These are phyloP conservation scores for Phytopythium ostracodes DNA, from an alignment of 352 stramenopile genomes.

Conservation along the genomic window DNA sequence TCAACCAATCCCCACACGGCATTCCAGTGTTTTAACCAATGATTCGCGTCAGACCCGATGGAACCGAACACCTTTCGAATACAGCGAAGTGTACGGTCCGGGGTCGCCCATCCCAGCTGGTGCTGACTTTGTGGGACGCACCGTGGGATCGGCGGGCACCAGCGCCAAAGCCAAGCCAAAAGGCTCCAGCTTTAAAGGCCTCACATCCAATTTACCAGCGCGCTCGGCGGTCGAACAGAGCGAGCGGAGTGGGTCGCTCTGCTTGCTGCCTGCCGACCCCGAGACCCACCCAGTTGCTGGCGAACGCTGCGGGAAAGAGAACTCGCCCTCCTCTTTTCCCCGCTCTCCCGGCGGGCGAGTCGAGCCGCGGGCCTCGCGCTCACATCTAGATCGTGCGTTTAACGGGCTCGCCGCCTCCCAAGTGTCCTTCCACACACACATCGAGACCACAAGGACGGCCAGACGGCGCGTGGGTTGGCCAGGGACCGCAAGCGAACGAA, in stretches of 20 bases:
- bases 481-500: no score
- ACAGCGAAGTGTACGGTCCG: constrained; percentile 9
- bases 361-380: no score
- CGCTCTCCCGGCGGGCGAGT: no score
- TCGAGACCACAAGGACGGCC: no score
- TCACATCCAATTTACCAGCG: background rate
- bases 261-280: background rate
- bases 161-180: background rate
- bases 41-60: background rate
- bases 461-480: no score
- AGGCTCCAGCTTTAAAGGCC: background rate
- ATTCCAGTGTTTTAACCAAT: background rate
- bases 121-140: constrained; percentile 1
- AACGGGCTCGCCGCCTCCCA: no score
- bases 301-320: no score
- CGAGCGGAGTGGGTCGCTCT: background rate
- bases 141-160: constrained; percentile 1
- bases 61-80: background rate
- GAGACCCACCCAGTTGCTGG: background rate
- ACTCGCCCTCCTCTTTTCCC: no score
- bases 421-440: no score
- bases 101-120: background rate
- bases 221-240: constrained; percentile 1
- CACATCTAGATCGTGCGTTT: no score
- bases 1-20: background rate